Conservation (phyloP, 345 rosid species). For the Murraya paniculata region DNA sequence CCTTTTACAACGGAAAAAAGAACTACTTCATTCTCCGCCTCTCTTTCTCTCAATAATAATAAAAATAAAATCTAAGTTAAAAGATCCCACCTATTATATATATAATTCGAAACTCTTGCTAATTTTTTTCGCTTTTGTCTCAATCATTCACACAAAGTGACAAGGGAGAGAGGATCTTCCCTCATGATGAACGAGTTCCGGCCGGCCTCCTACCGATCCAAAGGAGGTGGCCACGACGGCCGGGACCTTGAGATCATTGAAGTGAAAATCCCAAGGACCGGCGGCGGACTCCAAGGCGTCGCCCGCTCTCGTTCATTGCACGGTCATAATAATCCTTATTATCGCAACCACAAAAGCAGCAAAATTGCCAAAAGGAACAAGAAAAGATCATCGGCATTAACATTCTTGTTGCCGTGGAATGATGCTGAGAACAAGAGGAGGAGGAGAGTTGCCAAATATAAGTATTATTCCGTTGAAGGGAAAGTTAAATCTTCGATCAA, state of each 20-base stretch:
- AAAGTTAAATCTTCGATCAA: conserved; percentile 40
- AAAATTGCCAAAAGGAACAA: background rate
- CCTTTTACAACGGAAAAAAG: background rate
- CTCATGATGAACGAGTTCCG: background rate
- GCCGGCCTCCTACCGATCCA: conserved; percentile 19
- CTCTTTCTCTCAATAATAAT: background rate
- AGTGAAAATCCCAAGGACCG: conserved; percentile 3
- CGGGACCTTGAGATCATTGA: conserved; percentile 25
- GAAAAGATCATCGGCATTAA: background rate
- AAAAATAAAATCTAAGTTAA: too few species aligned
- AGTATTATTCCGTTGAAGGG: conserved; percentile 47
- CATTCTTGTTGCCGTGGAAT: conserved; percentile 35
- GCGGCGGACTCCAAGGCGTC: conserved; percentile 6
- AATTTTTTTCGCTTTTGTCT: background rate
- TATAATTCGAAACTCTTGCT: background rate
- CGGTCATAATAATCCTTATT: background rate
- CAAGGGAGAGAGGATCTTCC: background rate
- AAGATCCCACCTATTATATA: background rate
- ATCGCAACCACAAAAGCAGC: background rate
- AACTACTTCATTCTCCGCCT: background rate
- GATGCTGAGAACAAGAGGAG: conserved; percentile 45
- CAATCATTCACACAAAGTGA: background rate
- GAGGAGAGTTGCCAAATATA: conserved; percentile 48
- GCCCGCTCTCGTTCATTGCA: conserved; percentile 21
- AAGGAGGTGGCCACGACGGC: conserved; percentile 16